Percentiles rank a stretch among this genome's conserved stretches.
phyloP scores from a whole-genome alignment of 805 yeast genomes.

The Lipomyces sp. region DNA sequence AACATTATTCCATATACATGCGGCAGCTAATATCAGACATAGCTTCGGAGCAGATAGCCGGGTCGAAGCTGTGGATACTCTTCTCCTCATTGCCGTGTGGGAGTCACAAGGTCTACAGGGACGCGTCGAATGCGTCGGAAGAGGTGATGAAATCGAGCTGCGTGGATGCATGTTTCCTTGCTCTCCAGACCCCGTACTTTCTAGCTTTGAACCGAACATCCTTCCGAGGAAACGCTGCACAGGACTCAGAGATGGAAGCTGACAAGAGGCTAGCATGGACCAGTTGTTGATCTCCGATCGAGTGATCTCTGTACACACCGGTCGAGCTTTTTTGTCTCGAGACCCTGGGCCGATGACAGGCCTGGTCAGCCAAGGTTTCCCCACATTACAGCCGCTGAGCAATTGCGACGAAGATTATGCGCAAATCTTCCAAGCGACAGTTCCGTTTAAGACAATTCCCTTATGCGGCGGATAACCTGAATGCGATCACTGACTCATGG shows the following conservation, averaged over 20 bases:
- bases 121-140: neutral
- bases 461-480: no score
- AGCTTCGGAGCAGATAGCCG: neutral
- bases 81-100: neutral
- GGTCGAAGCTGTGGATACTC: neutral
- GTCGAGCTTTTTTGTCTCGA: neutral
- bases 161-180: neutral
- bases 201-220: neutral
- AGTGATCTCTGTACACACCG: neutral
- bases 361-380: slow-evolving; percentile 2
- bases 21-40: neutral
- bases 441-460: neutral
- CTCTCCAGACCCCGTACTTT: neutral
- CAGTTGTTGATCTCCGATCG: neutral
- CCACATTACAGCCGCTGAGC: neutral
- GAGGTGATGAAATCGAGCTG: neutral
- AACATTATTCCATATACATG: neutral
- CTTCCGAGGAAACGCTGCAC: neutral
- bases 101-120: neutral
- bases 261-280: slow-evolving; percentile 1
- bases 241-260: neutral
- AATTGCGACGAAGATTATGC: slow-evolving; percentile 3
- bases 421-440: slow-evolving; percentile 1
- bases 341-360: neutral
- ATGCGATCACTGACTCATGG: no score